Percentiles rank a stretch among this genome's conserved stretches.
These are phyloP conservation scores for Sarcodon sp. DNA, from an alignment of 768 basidiomycete genomes.

Conservation along the genomic window DNA sequence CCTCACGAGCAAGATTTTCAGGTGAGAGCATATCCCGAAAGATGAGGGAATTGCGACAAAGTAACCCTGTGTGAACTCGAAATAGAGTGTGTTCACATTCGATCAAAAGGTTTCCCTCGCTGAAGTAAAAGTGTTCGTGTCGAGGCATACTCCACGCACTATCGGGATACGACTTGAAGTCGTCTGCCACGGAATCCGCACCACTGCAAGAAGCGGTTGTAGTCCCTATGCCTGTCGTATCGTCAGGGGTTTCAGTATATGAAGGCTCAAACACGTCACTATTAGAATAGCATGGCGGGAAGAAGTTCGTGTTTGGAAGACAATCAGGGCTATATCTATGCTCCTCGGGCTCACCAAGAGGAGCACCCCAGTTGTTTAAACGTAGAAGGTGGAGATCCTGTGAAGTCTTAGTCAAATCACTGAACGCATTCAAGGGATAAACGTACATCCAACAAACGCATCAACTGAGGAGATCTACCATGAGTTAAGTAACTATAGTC, in stretches of 20 bases:
- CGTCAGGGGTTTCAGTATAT: not conserved
- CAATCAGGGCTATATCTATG: too few species aligned
- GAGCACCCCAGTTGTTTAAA: too few species aligned
- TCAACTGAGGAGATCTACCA: too few species aligned
- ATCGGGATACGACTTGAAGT: not conserved
- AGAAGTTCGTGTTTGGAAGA: not conserved
- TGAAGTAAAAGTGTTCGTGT: not conserved
- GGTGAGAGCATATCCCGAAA: not conserved
- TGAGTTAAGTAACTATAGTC: not conserved
- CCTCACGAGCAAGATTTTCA: not conserved
- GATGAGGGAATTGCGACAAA: not conserved
- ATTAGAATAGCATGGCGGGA: not conserved
- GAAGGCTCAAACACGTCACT: not conserved
- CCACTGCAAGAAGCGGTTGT: not conserved
- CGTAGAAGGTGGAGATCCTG: too few species aligned
- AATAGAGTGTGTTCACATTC: not conserved
- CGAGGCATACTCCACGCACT: not conserved
- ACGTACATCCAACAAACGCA: too few species aligned
- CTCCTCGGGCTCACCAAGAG: too few species aligned
- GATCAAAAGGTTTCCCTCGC: not conserved
- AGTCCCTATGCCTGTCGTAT: not conserved
- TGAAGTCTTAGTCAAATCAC: too few species aligned
- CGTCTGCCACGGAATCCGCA: too few species aligned
- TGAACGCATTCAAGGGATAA: too few species aligned
- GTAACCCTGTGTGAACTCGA: not conserved